phyloP scores from a whole-genome alignment of 2,329 filamentous ascomycete species.

The Alternaria atra region DNA sequence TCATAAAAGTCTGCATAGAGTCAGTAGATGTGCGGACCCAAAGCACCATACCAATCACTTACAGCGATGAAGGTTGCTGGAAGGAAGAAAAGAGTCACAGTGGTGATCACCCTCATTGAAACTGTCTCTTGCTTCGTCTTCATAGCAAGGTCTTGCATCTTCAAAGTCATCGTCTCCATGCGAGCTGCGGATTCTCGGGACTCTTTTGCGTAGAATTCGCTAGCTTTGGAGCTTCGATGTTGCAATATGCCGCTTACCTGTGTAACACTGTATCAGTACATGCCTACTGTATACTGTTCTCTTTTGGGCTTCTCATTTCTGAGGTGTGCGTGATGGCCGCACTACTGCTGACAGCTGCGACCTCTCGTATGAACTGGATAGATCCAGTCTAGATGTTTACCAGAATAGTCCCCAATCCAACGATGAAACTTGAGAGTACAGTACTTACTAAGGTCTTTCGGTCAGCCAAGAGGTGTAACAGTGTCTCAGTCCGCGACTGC shows the following conservation, averaged over 20 bases:
- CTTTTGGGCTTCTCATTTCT: too few relatives aligned
- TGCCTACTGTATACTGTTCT: neutral
- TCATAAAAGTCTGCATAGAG: slow-evolving; percentile 52
- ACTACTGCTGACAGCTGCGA: too few relatives aligned
- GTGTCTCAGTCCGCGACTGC: too few relatives aligned
- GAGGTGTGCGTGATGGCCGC: too few relatives aligned
- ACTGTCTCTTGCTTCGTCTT: slow-evolving; percentile 54
- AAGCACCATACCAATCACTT: slow-evolving; percentile 20
- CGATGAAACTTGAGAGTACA: too few relatives aligned
- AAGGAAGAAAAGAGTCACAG: slow-evolving; percentile 55
- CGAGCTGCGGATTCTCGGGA: slow-evolving; percentile 32
- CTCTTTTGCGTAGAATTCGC: slow-evolving; percentile 22
- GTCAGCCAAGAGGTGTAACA: too few relatives aligned
- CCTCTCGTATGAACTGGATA: too few relatives aligned
- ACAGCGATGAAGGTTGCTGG: slow-evolving; percentile 57
- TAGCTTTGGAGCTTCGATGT: slow-evolving; percentile 47
- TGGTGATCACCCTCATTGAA: slow-evolving; percentile 55
- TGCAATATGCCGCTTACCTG: slow-evolving; percentile 49
- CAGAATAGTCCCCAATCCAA: too few relatives aligned
- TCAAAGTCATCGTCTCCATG: slow-evolving; percentile 39
- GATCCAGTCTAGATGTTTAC: too few relatives aligned
- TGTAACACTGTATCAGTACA: neutral
- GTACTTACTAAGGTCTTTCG: too few relatives aligned
- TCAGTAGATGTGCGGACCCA: neutral
- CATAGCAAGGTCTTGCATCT: slow-evolving; percentile 46